Percentiles rank a stretch among this genome's conserved stretches.
These are phyloP conservation scores for Xeromyces bisporus DNA, from an alignment of 495 filamentous ascomycete species.

Conservation along the genomic window DNA sequence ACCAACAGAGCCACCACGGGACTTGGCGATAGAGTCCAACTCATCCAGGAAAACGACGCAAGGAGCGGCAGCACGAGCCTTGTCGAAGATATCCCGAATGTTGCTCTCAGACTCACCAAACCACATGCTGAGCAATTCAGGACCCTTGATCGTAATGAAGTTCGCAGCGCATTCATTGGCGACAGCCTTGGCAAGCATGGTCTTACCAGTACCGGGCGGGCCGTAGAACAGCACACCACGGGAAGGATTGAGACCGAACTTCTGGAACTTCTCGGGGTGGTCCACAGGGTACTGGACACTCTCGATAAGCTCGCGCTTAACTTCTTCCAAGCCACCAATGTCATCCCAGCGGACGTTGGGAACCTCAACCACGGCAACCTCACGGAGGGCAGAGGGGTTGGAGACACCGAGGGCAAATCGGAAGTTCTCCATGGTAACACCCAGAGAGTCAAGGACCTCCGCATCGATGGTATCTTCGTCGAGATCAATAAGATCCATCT, in stretches of 20 bases:
- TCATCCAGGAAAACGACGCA: slow-evolving; percentile 99
- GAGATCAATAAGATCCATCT: slow-evolving; percentile 99
- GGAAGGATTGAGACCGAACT: slow-evolving; percentile 95
- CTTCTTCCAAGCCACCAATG: slow-evolving; percentile 92
- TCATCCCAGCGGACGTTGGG: slow-evolving; percentile 99
- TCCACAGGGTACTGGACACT: slow-evolving; percentile 98
- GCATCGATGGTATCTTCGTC: slow-evolving; percentile 98
- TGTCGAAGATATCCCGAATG: slow-evolving; percentile 99
- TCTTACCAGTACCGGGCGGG: slow-evolving; percentile 99
- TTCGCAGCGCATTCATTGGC: slow-evolving; percentile 98
- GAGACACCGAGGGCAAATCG: slow-evolving; percentile 91
- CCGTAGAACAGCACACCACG: slow-evolving; percentile 98
- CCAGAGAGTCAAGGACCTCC: slow-evolving; percentile 92
- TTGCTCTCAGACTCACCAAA: slow-evolving; percentile 99
- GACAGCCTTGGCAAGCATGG: slow-evolving; percentile 95
- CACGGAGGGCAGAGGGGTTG: slow-evolving; percentile 95
- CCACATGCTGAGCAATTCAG: slow-evolving; percentile 98
- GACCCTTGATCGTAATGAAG: slow-evolving; percentile 98
- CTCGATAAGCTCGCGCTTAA: slow-evolving; percentile 99
- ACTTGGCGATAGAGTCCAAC: slow-evolving; percentile 97
- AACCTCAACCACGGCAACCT: slow-evolving; percentile 97
- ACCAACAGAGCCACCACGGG: slow-evolving; percentile 89
- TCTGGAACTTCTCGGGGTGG: slow-evolving; percentile 99
- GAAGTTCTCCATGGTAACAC: slow-evolving; percentile 99
- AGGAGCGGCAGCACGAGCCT: slow-evolving; percentile 93